A percentile compares a stretch with the other conserved stretches of the same genome.
Evolutionary conservation across 192 early-diverging fungal genomes (phyloP).

Genomic region (Coemansia reversa): DNA sequence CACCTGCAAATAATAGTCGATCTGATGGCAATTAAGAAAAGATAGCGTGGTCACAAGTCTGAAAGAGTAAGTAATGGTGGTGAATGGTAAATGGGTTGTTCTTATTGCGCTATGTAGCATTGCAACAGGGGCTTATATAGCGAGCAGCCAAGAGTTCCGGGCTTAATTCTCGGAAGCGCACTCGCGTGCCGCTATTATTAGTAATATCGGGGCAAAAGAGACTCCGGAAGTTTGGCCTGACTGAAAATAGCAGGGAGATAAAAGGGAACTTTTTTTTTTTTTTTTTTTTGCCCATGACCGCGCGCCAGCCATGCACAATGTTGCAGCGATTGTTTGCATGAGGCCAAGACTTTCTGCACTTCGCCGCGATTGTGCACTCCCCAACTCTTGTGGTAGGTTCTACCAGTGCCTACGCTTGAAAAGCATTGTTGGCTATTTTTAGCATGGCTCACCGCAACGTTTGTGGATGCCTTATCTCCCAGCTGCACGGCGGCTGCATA

Average conservation of each 20-base stretch:
- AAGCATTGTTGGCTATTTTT: background rate
- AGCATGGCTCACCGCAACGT: background rate
- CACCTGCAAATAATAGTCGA: background rate
- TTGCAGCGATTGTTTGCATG: slow-evolving; percentile 8
- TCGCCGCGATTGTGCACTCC: slow-evolving; percentile 1
- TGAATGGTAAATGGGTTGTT: background rate
- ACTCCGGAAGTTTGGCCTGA: background rate
- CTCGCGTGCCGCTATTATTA: slow-evolving; percentile 24
- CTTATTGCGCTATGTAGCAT: background rate
- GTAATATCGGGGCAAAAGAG: slow-evolving; percentile 8
- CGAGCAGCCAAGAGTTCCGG: slow-evolving; percentile 19
- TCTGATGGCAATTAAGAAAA: background rate
- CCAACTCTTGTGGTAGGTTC: background rate
- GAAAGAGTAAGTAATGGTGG: background rate
- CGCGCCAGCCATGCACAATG: background rate
- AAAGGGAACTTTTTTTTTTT: background rate
- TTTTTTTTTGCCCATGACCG: background rate
- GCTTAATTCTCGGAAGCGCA: slow-evolving; percentile 6
- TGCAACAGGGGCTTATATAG: slow-evolving; percentile 17
- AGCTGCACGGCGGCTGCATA: background rate
- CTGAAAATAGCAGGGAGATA: slow-evolving; percentile 25
- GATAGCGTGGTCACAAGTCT: background rate
- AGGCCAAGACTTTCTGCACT: background rate
- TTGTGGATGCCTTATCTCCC: background rate
- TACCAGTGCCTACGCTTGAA: background rate